Evolutionary conservation across 2,329 filamentous ascomycete species (phyloP).

Genomic region (Cladosporium halotolerans): DNA sequence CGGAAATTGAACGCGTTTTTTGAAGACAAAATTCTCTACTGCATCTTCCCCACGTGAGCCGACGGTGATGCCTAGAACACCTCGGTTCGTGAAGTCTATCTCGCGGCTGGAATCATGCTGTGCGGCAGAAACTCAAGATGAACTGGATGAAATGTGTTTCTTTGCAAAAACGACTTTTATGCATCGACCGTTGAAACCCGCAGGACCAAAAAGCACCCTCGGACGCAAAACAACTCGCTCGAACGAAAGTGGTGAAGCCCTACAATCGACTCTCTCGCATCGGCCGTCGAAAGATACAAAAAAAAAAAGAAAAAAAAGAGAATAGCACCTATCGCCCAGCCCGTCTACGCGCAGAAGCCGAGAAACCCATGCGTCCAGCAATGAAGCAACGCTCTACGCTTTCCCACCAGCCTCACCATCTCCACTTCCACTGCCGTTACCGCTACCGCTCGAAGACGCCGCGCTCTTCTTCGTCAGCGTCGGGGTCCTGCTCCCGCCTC

Average conservation of each 20-base stretch:
- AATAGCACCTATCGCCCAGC: not conserved
- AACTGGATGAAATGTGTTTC: no score
- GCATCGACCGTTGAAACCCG: no score
- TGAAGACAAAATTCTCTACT: no score
- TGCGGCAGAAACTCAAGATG: no score
- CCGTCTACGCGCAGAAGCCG: no score
- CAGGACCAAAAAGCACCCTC: not conserved
- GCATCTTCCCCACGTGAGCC: no score
- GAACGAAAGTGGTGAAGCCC: not conserved
- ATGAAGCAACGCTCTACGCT: not conserved
- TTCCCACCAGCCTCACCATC: not conserved
- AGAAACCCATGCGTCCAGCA: not conserved
- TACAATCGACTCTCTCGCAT: no score
- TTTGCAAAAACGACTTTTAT: no score
- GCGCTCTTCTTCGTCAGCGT: constrained; percentile 8
- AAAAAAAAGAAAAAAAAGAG: not conserved
- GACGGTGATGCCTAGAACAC: no score
- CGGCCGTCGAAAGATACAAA: not conserved
- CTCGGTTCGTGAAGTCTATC: no score
- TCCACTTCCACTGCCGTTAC: not conserved
- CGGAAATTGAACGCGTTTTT: no score
- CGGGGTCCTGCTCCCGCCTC: not conserved
- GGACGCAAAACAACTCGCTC: not conserved
- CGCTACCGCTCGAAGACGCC: not conserved
- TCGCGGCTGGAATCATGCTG: no score